phyloP scores from a whole-genome alignment of 1,139 yeast species.

The Blastobotrys persicus region DNA sequence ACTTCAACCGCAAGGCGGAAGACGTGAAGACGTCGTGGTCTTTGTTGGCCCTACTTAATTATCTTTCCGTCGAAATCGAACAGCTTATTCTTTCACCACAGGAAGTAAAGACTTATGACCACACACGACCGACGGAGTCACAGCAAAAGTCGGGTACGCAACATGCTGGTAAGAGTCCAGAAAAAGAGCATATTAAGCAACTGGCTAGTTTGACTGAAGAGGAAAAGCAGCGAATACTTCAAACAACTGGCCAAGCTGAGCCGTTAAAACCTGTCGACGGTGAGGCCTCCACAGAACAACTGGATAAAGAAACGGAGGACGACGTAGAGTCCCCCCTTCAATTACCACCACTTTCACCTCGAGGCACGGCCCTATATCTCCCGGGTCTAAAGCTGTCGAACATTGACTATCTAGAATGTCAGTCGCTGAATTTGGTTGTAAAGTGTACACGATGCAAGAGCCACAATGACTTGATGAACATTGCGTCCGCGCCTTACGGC shows the following conservation, averaged over 20 bases:
- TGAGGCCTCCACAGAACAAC: no score
- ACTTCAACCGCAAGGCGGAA: constrained; percentile 32
- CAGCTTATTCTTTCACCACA: constrained; percentile 24
- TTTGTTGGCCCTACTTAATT: constrained; percentile 34
- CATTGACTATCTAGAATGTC: constrained; percentile 39
- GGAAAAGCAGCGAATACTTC: constrained; percentile 1
- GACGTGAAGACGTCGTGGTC: constrained; percentile 30
- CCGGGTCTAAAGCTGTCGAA: constrained; percentile 35
- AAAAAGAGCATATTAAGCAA: background rate
- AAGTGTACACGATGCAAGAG: constrained; percentile 41
- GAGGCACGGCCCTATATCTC: constrained; percentile 38
- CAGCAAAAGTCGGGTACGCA: constrained; percentile 21
- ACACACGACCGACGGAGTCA: constrained; percentile 13
- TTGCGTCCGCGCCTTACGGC: constrained; percentile 40
- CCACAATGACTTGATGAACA: constrained; percentile 34
- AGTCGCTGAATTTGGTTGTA: constrained; percentile 37
- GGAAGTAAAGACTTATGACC: constrained; percentile 7
- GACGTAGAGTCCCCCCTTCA: constrained; percentile 11
- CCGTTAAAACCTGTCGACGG: no score
- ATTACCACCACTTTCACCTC: constrained; percentile 25
- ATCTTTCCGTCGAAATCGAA: constrained; percentile 28
- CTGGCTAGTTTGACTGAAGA: background rate
- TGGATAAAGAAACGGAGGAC: constrained; percentile 10
- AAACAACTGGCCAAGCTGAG: constrained; percentile 1
- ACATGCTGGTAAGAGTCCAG: background rate